Evolutionary conservation across 139 green algal genomes (phyloP), one percentile per base, ranked within the genome.

Genomic region (Picochlorum sp.): DNA sequence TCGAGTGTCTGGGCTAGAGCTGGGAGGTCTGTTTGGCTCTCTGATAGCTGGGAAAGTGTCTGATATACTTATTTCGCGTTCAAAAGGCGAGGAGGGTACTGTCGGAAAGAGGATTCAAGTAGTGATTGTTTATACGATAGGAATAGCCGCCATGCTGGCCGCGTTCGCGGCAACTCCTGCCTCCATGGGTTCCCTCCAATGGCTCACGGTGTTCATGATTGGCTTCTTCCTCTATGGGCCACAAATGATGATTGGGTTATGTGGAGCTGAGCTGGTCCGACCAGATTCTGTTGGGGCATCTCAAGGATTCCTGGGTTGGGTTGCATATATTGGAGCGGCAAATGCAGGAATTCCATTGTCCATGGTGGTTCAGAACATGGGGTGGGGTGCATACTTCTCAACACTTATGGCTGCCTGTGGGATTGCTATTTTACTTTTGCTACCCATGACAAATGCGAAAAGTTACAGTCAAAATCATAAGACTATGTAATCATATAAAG

Each of bases 201-300:
- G 90, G 90, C 31, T 79, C 47, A 81, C 81, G 49, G 87, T 96
- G 37, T 96, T 96, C 74, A 90, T 92, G 79, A 92, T 98, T 30
- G 92, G 92, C 57, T 96, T 96, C 79, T 94, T 95, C 80, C 85
- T 98, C 15, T 89, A 90, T 68, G 90, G 90, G 0, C 88, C 88
- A 2, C 86, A 96, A 75, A 96, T 95, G 89, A 83, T 98, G 52
- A 97, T 98, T 60, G 92, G 92, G 2, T 82, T 98, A 57, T 97
- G 91, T 71, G 92, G 92, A 26, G 92, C 92, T 21, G 92, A 98
- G 82, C 77, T 95, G 50, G 92, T 98, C 45, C 83, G 84, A 23
- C 84, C 82, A 14, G 75, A 88, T 26, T 85, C 75, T 26, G 92
- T 98, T 49, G 88, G 88, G 15, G 90, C 92, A 37, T 88, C 74